phyloP scores from a whole-genome alignment of 2,329 filamentous ascomycete genomes.

The Calonectria pteridis region DNA sequence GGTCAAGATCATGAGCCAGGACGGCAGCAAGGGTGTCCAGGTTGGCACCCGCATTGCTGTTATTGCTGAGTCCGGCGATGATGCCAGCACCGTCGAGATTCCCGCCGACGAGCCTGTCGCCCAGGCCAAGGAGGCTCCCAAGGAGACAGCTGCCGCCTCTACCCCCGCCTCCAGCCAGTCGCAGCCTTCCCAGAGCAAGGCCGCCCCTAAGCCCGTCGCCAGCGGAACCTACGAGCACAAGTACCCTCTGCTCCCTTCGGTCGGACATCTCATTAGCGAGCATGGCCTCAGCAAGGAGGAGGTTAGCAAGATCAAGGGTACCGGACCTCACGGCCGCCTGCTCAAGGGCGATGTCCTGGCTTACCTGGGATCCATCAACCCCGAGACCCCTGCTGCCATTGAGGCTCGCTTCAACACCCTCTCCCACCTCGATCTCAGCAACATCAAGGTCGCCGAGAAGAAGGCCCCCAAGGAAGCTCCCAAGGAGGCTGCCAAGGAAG shows the following conservation, averaged over 20 bases:
- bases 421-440: constrained; percentile 89
- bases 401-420: constrained; percentile 81
- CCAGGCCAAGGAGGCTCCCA: constrained; percentile 72
- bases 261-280: constrained; percentile 83
- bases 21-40: constrained; percentile 81
- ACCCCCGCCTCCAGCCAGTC: constrained; percentile 45
- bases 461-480: constrained; percentile 53
- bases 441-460: constrained; percentile 84
- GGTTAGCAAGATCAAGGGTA: constrained; percentile 84
- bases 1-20: constrained; percentile 82
- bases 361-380: constrained; percentile 83
- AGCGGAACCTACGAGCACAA: constrained; percentile 72
- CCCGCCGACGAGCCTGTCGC: constrained; percentile 78
- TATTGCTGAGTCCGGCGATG: constrained; percentile 84
- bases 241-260: constrained; percentile 85
- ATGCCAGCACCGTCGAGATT: constrained; percentile 79
- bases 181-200: constrained; percentile 52
- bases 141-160: constrained; percentile 50
- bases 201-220: constrained; percentile 51
- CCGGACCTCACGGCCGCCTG: constrained; percentile 87
- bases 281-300: constrained; percentile 82
- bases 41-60: constrained; percentile 88
- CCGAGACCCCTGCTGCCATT: constrained; percentile 77
- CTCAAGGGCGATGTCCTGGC: constrained; percentile 97
- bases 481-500: constrained; percentile 54